Evolutionary conservation across 2,329 filamentous ascomycete species (phyloP).

Genomic region (Penicillium decumbens): DNA sequence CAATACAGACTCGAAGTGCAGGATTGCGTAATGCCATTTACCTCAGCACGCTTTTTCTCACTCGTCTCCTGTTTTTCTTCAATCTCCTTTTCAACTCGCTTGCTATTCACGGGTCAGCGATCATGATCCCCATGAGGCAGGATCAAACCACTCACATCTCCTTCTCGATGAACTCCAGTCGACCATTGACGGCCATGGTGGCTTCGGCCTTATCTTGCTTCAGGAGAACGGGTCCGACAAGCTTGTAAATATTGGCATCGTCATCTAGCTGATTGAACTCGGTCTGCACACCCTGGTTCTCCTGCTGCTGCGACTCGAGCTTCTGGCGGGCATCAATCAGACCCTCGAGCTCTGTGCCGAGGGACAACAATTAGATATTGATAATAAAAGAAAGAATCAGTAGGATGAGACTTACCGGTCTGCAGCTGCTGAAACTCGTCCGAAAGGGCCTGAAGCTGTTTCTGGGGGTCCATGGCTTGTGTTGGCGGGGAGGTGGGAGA

Average conservation of each 20-base stretch:
- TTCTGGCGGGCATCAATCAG: slow-evolving; percentile 77
- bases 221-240: slow-evolving; percentile 83
- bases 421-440: slow-evolving; percentile 86
- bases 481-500: slow-evolving; percentile 25
- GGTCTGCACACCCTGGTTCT: slow-evolving; percentile 85
- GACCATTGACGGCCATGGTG: slow-evolving; percentile 81
- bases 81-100: slow-evolving; percentile 63
- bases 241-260: slow-evolving; percentile 89
- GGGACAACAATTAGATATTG: slow-evolving; percentile 11
- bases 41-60: slow-evolving; percentile 62
- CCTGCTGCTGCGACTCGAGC: slow-evolving; percentile 85
- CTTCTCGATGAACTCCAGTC: slow-evolving; percentile 85
- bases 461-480: slow-evolving; percentile 56
- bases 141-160: slow-evolving; percentile 66
- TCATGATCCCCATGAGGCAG: not conserved
- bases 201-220: slow-evolving; percentile 94
- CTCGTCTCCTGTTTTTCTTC: slow-evolving; percentile 59
- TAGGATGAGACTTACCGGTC: slow-evolving; percentile 54
- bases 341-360: slow-evolving; percentile 67
- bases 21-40: slow-evolving; percentile 32
- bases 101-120: slow-evolving; percentile 42
- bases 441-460: slow-evolving; percentile 72
- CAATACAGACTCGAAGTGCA: slow-evolving; percentile 8
- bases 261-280: slow-evolving; percentile 78
- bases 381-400: not conserved